Base-by-base conservation (phyloP, 345 rosid genomes). In the Barbarea vulgaris region DNA sequence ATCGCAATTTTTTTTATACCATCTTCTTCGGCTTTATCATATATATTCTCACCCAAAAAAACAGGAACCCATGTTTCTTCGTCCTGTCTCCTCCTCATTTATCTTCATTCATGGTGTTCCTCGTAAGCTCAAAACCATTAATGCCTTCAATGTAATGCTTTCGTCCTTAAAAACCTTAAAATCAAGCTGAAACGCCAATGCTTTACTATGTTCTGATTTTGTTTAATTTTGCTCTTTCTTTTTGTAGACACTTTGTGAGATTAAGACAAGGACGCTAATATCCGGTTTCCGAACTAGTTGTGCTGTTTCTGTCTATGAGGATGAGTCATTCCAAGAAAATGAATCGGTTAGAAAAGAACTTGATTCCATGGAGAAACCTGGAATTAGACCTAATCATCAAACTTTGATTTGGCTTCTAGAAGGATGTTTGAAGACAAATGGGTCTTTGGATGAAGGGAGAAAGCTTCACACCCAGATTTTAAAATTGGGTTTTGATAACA, bases 391-490 rank as follows among this genome's bases (percentile, higher is more conserved):
- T 0, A 83, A 89, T 77, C 71, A 69, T 42, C 91, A 85, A 50
- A 85, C 94, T 7, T 85, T 83, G 66, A 59, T 62, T 30, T 84
- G 87, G 89, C 86, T 89, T 69, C 77, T 87, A 7, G 87, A 89
- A 3, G 80, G 74, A 50, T 82, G 75, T 79, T 60, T 84, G 73
- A 85, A 78, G 70, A 81, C 64, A 62, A 71, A 77, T 57, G 87
- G 83, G 69, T 70, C 88, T 62, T 73, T 80, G 7, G 46, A 69
- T 9, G 89, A 85, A 30, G 88, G 81, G 31, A 77, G 81, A 63
- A 90, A 77, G 85, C 73, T 88, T 75, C 96, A 90, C 13, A 82
- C 80, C 5, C 86, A 80, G 85, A 83, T 87, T 80, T 48, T 88
- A 74, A 88, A 81, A 79, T 41, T 73, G 82, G 93, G 91, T 56